phyloP scores from a whole-genome alignment of 345 rosid genomes.

The Eucalyptus regnans region DNA sequence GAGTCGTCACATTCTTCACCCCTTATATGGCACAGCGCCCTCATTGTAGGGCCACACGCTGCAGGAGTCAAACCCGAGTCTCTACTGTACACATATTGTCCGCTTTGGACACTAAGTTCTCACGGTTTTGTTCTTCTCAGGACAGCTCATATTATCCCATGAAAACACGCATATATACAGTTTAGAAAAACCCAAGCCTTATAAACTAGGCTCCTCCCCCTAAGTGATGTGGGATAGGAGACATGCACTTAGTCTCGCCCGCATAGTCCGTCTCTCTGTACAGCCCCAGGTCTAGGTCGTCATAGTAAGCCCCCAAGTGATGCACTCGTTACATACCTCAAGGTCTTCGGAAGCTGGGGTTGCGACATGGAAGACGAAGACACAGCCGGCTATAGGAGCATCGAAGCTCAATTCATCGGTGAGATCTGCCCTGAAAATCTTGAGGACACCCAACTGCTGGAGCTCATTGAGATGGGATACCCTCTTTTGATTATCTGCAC shows the following conservation, averaged over 20 bases:
- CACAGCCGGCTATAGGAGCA: slow-evolving; percentile 51
- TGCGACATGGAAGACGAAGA: slow-evolving; percentile 74
- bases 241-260: too few species aligned
- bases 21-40: too few species aligned
- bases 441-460: slow-evolving; percentile 52
- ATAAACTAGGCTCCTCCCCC: too few species aligned
- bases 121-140: too few species aligned
- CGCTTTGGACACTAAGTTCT: accelerated
- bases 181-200: too few species aligned
- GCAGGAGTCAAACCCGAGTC: too few species aligned
- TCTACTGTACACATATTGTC: too few species aligned
- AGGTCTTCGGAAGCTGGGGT: slow-evolving; percentile 76
- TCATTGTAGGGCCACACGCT: too few species aligned
- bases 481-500: slow-evolving; percentile 51
- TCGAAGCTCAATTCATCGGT: slow-evolving; percentile 55
- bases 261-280: accelerated
- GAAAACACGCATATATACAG: too few species aligned
- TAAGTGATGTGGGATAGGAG: too few species aligned
- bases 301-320: background rate
- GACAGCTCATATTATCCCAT: too few species aligned
- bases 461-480: slow-evolving; percentile 40
- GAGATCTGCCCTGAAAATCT: slow-evolving; percentile 56
- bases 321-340: slow-evolving; percentile 25
- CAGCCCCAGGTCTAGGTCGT: accelerated
- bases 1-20: too few species aligned